These are phyloP conservation scores for Citrullus amarus DNA, from an alignment of 306 rosid species.

Conservation along the genomic window DNA sequence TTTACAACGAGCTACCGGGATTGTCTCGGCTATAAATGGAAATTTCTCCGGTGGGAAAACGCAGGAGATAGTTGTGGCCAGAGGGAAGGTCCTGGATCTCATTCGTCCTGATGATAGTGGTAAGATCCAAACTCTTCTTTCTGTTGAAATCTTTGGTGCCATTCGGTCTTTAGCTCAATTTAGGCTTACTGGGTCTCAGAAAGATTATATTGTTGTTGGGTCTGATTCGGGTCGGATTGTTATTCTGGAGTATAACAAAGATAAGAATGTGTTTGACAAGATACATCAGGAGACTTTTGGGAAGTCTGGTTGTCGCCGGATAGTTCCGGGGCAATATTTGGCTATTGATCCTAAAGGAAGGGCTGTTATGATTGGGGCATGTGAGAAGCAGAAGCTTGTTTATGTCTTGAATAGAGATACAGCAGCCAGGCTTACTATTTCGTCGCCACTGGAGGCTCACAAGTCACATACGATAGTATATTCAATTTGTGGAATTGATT, in stretches of 20 bases:
- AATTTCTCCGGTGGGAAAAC: slow-evolving; percentile 90
- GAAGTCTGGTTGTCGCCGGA: slow-evolving; percentile 83
- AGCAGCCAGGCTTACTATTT: slow-evolving; percentile 83
- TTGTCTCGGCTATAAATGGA: slow-evolving; percentile 85
- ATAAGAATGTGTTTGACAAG: slow-evolving; percentile 76
- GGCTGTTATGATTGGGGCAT: slow-evolving; percentile 93
- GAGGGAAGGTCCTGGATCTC: slow-evolving; percentile 90
- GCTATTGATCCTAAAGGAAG: slow-evolving; percentile 92
- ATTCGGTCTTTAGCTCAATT: slow-evolving; percentile 76
- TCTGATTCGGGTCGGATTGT: slow-evolving; percentile 91
- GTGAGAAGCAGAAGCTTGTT: slow-evolving; percentile 91
- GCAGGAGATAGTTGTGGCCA: slow-evolving; percentile 83
- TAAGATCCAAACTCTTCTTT: slow-evolving; percentile 81
- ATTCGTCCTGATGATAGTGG: slow-evolving; percentile 91
- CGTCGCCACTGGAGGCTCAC: slow-evolving; percentile 88
- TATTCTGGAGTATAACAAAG: slow-evolving; percentile 77
- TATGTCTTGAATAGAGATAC: slow-evolving; percentile 88
- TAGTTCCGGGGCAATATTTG: slow-evolving; percentile 83
- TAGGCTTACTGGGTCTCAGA: slow-evolving; percentile 73
- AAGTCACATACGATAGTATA: slow-evolving; percentile 80
- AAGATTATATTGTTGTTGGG: slow-evolving; percentile 81
- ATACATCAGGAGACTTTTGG: slow-evolving; percentile 93
- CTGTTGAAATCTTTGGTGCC: slow-evolving; percentile 89
- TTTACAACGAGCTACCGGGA: slow-evolving; percentile 86
- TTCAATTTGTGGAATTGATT: slow-evolving; percentile 85